Percentiles rank a stretch among this genome's conserved stretches.
phyloP scores from a whole-genome alignment of 768 basidiomycete genomes.

The Calocera cornea region DNA sequence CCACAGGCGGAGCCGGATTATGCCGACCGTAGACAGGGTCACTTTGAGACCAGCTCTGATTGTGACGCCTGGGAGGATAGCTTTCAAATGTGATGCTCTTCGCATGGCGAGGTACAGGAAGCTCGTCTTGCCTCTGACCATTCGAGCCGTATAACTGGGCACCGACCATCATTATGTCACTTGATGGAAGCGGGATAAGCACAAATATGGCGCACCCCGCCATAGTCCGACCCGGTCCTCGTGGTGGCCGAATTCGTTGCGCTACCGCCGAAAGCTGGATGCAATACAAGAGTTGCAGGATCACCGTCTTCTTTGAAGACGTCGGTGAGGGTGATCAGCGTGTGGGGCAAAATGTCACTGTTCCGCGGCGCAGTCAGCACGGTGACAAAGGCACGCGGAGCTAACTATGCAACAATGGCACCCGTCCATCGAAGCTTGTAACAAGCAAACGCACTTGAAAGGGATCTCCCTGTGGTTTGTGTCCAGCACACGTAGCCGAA shows the following conservation, averaged over 20 bases:
- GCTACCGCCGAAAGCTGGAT: neutral
- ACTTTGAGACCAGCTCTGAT: neutral
- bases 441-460: slow-evolving; percentile 11
- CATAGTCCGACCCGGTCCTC: neutral
- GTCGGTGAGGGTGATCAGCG: neutral
- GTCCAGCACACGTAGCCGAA: slow-evolving; percentile 15
- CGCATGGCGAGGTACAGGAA: neutral
- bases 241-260: neutral
- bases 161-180: neutral
- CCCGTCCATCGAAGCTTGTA: neutral
- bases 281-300: neutral
- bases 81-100: neutral
- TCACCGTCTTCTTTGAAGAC: neutral
- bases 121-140: neutral
- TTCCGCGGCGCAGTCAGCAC: neutral
- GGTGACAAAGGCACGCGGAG: neutral
- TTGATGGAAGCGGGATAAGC: neutral
- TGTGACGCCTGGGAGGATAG: neutral
- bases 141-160: neutral
- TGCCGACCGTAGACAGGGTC: neutral
- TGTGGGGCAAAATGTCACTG: neutral
- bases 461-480: slow-evolving; percentile 14
- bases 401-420: neutral
- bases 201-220: slow-evolving; percentile 2
- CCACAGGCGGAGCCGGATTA: neutral